These are phyloP conservation scores for Aspergillus sp. DNA, from an alignment of 2,329 filamentous ascomycete species.

Conservation along the genomic window DNA sequence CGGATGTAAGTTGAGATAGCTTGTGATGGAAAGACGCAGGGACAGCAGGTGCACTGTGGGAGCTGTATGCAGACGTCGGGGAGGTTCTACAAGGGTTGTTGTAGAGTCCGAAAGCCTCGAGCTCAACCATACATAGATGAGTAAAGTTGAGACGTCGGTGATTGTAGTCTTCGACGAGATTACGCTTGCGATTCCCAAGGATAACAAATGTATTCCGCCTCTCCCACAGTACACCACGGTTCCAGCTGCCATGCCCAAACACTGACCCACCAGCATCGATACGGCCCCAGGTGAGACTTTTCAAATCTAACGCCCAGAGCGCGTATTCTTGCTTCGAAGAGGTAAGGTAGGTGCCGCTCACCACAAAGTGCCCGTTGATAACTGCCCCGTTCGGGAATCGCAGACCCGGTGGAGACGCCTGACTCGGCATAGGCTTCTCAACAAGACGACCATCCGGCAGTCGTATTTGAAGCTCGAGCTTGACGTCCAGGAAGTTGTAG, in stretches of 20 bases:
- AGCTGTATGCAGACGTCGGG: conserved; percentile 80
- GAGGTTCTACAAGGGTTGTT: conserved; percentile 82
- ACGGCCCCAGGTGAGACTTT: conserved; percentile 86
- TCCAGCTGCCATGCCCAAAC: conserved; percentile 97
- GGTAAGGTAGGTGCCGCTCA: conserved; percentile 94
- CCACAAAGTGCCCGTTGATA: conserved; percentile 94
- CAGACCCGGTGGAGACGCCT: conserved; percentile 84
- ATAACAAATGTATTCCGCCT: conserved; percentile 94
- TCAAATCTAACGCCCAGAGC: conserved; percentile 88
- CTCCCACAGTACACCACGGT: conserved; percentile 89
- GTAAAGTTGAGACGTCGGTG: conserved; percentile 96
- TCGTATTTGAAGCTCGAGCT: conserved; percentile 87
- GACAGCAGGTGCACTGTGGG: conserved; percentile 72
- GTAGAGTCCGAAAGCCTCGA: conserved; percentile 95
- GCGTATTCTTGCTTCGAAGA: conserved; percentile 98
- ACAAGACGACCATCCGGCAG: conserved; percentile 77
- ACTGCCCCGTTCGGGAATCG: conserved; percentile 95
- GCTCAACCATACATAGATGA: conserved; percentile 93
- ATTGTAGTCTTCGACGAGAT: conserved; percentile 95
- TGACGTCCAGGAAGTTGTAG: conserved; percentile 98
- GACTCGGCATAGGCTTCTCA: conserved; percentile 81
- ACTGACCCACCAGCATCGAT: conserved; percentile 94
- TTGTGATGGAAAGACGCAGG: conserved; percentile 54
- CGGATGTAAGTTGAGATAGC: conserved; percentile 58
- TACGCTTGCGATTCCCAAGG: conserved; percentile 87